Conservation (phyloP, 306 rosid species). For the Glycyrrhiza uralensis region DNA sequence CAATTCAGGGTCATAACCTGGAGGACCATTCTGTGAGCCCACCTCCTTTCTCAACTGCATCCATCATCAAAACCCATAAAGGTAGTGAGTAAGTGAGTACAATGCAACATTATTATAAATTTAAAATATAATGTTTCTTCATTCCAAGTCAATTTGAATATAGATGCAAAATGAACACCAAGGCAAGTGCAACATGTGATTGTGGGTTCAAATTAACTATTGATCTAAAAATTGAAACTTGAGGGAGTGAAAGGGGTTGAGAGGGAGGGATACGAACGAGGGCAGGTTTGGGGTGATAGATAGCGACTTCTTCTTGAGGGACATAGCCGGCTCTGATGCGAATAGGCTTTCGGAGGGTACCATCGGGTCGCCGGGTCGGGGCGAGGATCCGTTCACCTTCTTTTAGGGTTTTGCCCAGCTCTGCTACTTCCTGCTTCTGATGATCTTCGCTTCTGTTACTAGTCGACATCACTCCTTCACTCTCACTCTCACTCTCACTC, state of each 20-base stretch:
- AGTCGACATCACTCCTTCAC: background rate
- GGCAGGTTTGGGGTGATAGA: conserved; percentile 51
- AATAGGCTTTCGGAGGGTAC: conserved; percentile 75
- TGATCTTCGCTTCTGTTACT: conserved; percentile 7
- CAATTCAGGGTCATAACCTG: conserved; percentile 61
- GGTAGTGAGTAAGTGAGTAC: background rate
- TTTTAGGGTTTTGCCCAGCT: conserved; percentile 56
- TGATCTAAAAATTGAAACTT: background rate
- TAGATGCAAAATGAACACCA: background rate
- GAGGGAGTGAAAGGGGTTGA: background rate
- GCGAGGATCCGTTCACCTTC: conserved; percentile 82
- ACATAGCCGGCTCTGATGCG: conserved; percentile 82
- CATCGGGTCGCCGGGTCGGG: conserved; percentile 89
- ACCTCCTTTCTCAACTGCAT: conserved; percentile 77
- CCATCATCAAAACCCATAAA: background rate
- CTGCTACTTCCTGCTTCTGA: background rate
- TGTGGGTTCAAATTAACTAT: background rate
- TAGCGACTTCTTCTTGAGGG: conserved; percentile 93
- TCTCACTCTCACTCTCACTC: background rate
- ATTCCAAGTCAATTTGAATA: background rate
- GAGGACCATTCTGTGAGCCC: conserved; percentile 73
- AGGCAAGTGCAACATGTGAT: background rate
- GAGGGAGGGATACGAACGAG: background rate
- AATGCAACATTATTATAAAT: background rate
- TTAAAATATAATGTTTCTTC: background rate